These are phyloP conservation scores for Physcomitrellopsis africana DNA, from an alignment of 225 moss, liverwort and hornwort species.

Conservation along the genomic window DNA sequence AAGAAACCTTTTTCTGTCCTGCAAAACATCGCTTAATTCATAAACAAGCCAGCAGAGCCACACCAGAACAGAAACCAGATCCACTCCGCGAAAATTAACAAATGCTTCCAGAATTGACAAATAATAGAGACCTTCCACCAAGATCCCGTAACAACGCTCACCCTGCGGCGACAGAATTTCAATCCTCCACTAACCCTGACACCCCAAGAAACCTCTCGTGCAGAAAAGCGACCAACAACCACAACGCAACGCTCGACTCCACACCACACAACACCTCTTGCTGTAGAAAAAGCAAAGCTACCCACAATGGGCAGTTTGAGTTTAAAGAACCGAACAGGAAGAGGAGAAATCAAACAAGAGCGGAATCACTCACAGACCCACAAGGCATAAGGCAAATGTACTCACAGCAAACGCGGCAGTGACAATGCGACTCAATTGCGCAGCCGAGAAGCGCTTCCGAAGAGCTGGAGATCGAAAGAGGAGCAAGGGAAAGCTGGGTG, in stretches of 20 bases:
- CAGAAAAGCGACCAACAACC: not conserved
- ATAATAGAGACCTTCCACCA: not conserved
- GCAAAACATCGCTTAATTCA: not conserved
- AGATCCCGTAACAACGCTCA: not conserved
- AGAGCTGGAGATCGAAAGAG: not conserved
- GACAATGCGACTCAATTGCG: conserved; percentile 17
- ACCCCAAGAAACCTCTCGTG: conserved; percentile 6
- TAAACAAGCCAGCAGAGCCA: not conserved
- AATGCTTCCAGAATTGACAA: not conserved
- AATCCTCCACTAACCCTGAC: not conserved
- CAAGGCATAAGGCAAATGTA: not conserved
- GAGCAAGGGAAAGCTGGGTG: too few relatives aligned
- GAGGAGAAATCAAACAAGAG: not conserved
- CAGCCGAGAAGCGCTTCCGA: not conserved
- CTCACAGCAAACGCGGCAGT: conserved; percentile 17
- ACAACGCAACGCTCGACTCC: conserved; percentile 13
- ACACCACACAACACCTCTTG: not conserved
- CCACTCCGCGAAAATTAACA: not conserved
- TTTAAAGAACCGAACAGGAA: not conserved
- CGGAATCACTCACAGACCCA: conserved; percentile 5
- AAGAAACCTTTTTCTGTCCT: not conserved
- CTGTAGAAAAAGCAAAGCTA: not conserved
- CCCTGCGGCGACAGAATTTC: not conserved
- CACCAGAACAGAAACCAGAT: conserved; percentile 7
- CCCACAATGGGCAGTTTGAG: not conserved